phyloP scores from a whole-genome alignment of 1,284 basidiomycete species.

The Schizopora paradoxa region DNA sequence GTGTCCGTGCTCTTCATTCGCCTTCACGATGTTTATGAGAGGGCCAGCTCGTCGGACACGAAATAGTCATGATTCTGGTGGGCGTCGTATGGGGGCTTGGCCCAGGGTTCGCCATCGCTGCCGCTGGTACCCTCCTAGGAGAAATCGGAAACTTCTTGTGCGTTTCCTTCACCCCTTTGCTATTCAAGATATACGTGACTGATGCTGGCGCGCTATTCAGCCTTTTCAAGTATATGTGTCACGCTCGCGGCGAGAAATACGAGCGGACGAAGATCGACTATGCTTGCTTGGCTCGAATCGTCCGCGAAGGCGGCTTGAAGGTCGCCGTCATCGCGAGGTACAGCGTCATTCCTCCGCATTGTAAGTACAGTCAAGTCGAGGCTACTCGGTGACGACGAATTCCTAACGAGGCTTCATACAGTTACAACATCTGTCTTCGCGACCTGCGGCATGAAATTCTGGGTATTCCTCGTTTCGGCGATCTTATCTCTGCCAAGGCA shows the following conservation, averaged over 20 bases:
- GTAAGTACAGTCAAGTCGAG: constrained; percentile 32
- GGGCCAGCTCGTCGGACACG: constrained; percentile 43
- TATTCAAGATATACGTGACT: background rate
- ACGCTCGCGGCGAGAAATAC: constrained; percentile 60
- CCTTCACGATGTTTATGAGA: background rate
- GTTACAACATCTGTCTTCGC: constrained; percentile 75
- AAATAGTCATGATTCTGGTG: constrained; percentile 49
- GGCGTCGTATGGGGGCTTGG: constrained; percentile 49
- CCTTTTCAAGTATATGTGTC: constrained; percentile 62
- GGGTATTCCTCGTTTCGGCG: constrained; percentile 65
- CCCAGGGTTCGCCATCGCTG: constrained; percentile 54
- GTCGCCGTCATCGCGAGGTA: constrained; percentile 70
- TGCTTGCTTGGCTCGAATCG: constrained; percentile 71
- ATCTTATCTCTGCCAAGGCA: constrained; percentile 76
- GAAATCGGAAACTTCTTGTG: constrained; percentile 71
- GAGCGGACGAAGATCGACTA: constrained; percentile 71
- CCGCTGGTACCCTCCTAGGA: constrained; percentile 60
- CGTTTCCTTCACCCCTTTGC: constrained; percentile 22
- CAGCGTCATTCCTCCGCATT: constrained; percentile 78
- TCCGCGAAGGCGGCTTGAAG: constrained; percentile 76
- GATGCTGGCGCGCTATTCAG: constrained; percentile 26
- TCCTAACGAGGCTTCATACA: constrained; percentile 15
- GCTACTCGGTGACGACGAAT: too few relatives aligned
- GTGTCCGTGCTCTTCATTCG: constrained; percentile 7
- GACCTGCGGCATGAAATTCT: constrained; percentile 73